Evolutionary conservation across 257 asterid genomes (phyloP).

Genomic region (Galeopsis tetrahit): DNA sequence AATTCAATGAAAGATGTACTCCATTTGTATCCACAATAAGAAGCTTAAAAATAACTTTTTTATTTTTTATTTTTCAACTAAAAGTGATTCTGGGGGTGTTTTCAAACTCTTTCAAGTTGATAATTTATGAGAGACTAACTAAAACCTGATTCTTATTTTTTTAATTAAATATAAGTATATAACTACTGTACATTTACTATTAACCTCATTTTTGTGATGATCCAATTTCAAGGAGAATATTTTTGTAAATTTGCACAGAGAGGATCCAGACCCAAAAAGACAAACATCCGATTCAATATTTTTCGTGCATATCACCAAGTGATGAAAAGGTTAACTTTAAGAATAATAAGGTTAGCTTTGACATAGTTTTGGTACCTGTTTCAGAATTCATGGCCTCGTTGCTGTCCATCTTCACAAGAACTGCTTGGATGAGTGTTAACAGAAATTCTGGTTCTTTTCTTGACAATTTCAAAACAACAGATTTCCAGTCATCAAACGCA

Average conservation of each 20-base stretch:
- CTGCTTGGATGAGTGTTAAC: conserved; percentile 57
- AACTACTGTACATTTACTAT: too few relatives aligned
- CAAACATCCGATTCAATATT: not conserved
- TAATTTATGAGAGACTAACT: not conserved
- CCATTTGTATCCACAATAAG: not conserved
- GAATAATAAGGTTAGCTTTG: not conserved
- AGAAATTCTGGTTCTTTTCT: conserved; percentile 75
- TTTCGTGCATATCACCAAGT: not conserved
- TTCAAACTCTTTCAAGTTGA: not conserved
- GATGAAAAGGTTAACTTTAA: not conserved
- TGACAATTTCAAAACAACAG: conserved; percentile 66
- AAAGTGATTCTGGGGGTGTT: not conserved
- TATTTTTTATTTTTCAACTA: too few relatives aligned
- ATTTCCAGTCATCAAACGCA: conserved; percentile 69
- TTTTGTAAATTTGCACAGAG: not conserved
- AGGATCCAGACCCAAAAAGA: conserved; percentile 1
- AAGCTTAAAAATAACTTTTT: too few relatives aligned
- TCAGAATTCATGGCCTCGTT: conserved; percentile 34
- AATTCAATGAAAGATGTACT: not conserved
- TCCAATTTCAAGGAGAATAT: too few relatives aligned
- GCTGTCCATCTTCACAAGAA: conserved; percentile 69
- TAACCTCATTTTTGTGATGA: too few relatives aligned
- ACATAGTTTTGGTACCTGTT: conserved; percentile 47
- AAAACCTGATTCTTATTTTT: too few relatives aligned
- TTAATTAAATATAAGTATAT: too few relatives aligned